These are phyloP conservation scores for Colletotrichum paranaense DNA, from an alignment of 2,329 filamentous ascomycete genomes.

Conservation along the genomic window DNA sequence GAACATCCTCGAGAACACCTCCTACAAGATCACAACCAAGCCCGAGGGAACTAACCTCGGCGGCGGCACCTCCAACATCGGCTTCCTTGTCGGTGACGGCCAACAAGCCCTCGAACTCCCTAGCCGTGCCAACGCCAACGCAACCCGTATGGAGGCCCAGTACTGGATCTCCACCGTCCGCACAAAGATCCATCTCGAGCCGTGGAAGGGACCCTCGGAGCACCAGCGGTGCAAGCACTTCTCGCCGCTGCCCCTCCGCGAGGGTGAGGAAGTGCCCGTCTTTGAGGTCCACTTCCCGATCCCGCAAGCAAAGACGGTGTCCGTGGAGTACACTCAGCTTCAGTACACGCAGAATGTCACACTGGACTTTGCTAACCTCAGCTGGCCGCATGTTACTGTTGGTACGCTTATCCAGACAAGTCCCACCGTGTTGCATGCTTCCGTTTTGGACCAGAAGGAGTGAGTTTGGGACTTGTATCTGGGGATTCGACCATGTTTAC, in stretches of 20 bases:
- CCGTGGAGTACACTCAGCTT: constrained; percentile 43
- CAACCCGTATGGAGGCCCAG: not conserved
- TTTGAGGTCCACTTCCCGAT: not conserved
- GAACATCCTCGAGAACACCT: constrained; percentile 44
- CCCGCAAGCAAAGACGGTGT: not conserved
- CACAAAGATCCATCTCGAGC: not conserved
- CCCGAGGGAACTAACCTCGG: constrained; percentile 36
- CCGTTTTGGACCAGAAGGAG: constrained; percentile 43
- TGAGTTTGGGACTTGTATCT: too few species aligned
- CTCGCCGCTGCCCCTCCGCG: not conserved
- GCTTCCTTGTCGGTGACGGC: constrained; percentile 41
- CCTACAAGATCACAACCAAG: constrained; percentile 44
- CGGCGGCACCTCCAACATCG: constrained; percentile 46
- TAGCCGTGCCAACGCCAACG: not conserved
- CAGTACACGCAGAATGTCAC: constrained; percentile 48
- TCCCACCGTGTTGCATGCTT: not conserved
- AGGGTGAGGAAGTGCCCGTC: not conserved
- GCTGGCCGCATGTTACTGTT: constrained; percentile 30
- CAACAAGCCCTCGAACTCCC: not conserved
- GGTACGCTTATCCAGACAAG: constrained; percentile 33
- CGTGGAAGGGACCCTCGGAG: not conserved
- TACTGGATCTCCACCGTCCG: constrained; percentile 25
- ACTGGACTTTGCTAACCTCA: constrained; percentile 21
- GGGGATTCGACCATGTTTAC: too few species aligned
- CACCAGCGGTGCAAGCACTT: not conserved